phyloP scores from a whole-genome alignment of 2,329 filamentous ascomycete species.

The Cladosporium sphaerospermum region DNA sequence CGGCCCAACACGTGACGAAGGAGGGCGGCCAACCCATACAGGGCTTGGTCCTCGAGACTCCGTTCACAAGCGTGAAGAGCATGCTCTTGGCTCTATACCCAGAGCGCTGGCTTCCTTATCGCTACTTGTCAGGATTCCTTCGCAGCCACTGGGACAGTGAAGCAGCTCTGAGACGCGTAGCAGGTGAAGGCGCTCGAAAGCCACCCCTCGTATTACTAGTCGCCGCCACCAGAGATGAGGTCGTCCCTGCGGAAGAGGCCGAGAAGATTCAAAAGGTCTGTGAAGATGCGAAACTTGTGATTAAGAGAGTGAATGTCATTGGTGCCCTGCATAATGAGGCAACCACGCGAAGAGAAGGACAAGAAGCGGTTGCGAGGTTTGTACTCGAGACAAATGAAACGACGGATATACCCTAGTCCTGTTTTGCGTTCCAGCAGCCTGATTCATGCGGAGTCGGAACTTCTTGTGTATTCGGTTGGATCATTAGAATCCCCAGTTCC shows the following conservation, averaged over 20 bases:
- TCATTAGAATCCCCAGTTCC: no score
- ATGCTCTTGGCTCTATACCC: constrained; percentile 71
- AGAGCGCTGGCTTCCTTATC: constrained; percentile 73
- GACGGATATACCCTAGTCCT: no score
- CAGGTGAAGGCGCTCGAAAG: constrained; percentile 12
- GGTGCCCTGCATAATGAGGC: constrained; percentile 48
- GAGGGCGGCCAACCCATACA: constrained; percentile 21
- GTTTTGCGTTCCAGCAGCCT: no score
- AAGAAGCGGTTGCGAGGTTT: constrained; percentile 32
- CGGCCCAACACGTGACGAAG: constrained; percentile 39
- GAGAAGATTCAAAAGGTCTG: constrained; percentile 44
- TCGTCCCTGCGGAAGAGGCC: constrained; percentile 55
- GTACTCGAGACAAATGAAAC: constrained; percentile 2
- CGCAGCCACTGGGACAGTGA: constrained; percentile 53
- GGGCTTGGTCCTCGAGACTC: constrained; percentile 65
- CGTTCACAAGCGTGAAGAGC: constrained; percentile 62
- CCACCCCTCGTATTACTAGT: constrained; percentile 44
- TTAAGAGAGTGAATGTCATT: constrained; percentile 34
- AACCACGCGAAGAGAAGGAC: constrained; percentile 38
- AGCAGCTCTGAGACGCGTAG: constrained; percentile 35
- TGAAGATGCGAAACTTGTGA: constrained; percentile 28
- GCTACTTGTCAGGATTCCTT: constrained; percentile 67
- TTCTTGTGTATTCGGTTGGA: no score
- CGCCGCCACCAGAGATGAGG: constrained; percentile 50
- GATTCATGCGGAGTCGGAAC: no score